Conservation (phyloP, 768 basidiomycete genomes). For the Xerocomus spinulosus region DNA sequence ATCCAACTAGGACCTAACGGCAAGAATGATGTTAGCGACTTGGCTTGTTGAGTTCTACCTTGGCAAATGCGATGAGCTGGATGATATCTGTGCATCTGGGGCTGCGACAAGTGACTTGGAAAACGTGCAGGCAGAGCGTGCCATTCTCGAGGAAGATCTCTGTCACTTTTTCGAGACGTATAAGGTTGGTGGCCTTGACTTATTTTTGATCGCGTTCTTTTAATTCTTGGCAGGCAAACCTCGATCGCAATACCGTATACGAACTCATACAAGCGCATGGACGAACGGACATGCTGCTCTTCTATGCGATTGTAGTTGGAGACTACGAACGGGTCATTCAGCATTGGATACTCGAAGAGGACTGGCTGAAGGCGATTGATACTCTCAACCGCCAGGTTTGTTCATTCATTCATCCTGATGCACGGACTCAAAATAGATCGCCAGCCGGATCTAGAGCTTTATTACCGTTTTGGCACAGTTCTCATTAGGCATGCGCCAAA, state of each 20-base stretch:
- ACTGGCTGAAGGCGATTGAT: slow-evolving; percentile 88
- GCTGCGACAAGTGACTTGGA: slow-evolving; percentile 76
- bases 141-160: slow-evolving; percentile 88
- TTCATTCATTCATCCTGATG: slow-evolving; percentile 1
- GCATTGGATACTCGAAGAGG: slow-evolving; percentile 89
- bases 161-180: slow-evolving; percentile 92
- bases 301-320: slow-evolving; percentile 77
- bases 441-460: slow-evolving; percentile 80
- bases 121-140: slow-evolving; percentile 74
- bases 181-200: slow-evolving; percentile 50
- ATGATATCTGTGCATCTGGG: slow-evolving; percentile 90
- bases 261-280: slow-evolving; percentile 94
- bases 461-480: slow-evolving; percentile 88
- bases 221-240: slow-evolving; percentile 54
- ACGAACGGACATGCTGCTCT: slow-evolving; percentile 85
- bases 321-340: slow-evolving; percentile 84
- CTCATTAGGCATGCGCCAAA: slow-evolving; percentile 84
- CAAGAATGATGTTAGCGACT: slow-evolving; percentile 95
- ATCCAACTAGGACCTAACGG: slow-evolving; percentile 69
- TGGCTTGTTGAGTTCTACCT: slow-evolving; percentile 98
- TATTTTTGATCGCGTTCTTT: neutral
- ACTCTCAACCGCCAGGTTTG: slow-evolving; percentile 83
- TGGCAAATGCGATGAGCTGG: slow-evolving; percentile 92
- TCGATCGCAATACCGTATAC: slow-evolving; percentile 82
- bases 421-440: slow-evolving; percentile 1